A percentile compares a stretch with the other conserved stretches of the same genome.
These are phyloP conservation scores for Whalleya microplaca DNA, from an alignment of 2,329 filamentous ascomycete genomes.

Conservation along the genomic window DNA sequence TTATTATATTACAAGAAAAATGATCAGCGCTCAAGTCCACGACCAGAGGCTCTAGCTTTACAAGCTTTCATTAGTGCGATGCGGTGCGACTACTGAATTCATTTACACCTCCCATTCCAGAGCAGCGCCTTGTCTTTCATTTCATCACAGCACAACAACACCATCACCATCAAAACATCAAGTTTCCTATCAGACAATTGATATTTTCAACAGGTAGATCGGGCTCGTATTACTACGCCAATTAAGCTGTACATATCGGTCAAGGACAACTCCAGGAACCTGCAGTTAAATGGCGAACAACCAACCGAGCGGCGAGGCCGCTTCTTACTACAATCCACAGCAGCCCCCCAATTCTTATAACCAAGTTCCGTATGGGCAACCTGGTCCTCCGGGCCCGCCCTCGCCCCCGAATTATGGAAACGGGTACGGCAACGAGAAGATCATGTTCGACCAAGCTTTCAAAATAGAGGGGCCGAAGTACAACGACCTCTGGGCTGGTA, in stretches of 20 bases:
- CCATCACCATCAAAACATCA: background rate
- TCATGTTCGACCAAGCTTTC: constrained; percentile 79
- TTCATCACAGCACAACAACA: constrained; percentile 1
- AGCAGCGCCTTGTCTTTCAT: constrained; percentile 12
- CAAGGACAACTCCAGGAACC: background rate
- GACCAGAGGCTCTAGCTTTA: constrained; percentile 19
- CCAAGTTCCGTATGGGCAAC: constrained; percentile 23
- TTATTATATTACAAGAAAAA: background rate
- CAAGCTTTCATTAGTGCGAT: constrained; percentile 20
- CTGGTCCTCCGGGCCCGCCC: constrained; percentile 11
- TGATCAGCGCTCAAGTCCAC: constrained; percentile 1
- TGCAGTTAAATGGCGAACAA: constrained; percentile 16
- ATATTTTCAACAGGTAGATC: background rate
- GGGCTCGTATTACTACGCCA: background rate
- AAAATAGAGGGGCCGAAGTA: constrained; percentile 82
- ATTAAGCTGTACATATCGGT: background rate
- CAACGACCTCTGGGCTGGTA: constrained; percentile 87
- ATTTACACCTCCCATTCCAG: constrained; percentile 15
- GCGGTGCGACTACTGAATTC: background rate
- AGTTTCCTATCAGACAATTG: background rate
- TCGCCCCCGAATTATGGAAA: constrained; percentile 16
- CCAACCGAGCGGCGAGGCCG: constrained; percentile 27
- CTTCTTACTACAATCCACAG: constrained; percentile 28
- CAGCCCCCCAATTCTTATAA: constrained; percentile 22
- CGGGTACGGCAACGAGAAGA: constrained; percentile 48